Evolutionary conservation across 768 basidiomycete species (phyloP), one percentile per base, ranked within the genome.

Genomic region (Daedaleopsis sinensis): DNA sequence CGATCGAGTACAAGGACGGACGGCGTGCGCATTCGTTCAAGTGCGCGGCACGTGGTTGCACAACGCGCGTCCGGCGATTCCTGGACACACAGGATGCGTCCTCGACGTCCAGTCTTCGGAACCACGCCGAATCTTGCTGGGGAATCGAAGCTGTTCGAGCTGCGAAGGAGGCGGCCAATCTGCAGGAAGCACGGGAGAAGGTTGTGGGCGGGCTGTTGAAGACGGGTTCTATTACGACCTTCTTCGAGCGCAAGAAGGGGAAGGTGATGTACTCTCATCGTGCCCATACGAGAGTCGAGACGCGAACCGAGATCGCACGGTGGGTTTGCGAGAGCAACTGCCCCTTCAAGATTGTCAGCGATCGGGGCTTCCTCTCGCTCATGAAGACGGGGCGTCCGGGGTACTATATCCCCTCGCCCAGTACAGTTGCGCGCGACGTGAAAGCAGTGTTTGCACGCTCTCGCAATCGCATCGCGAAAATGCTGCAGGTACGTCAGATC

Each of bases 321-420:
- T 80, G 77, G 80, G 72, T 79, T 0, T n/a, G 71, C 0, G 70
- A 78, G 58, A 72, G 66, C 50, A 58, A 70, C 35, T 65, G 70
- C 0, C 77, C 77, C 0, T 75, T 75, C 55, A 63, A 37, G 0
- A 76, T 79, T n/a, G 70, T 78, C 5, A 64, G 74, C 13, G 76
- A 81, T 52, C 57, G 65, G 0, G 75, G 69, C 0, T 79, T 75
- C 54, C 43, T 59, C 16, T 65, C 16, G 13, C 58, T 77, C 3
- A 75, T 77, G 71, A 74, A 71, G 48, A 74, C 73, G 0, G 72
- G 73, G 4, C 57, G 71, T 15, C 76, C 73, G 3, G 64, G 68
- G 1, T 64, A 71, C 32, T 71, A 76, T 46, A 43, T 80, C 47
- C 77, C 77, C 0, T 72, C 68, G 0, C 60, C 59, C 5, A 13